A percentile compares a stretch with the other conserved stretches of the same genome.
These are phyloP conservation scores for Friedmanniomyces endolithicus DNA, from an alignment of 495 filamentous ascomycete species.

Conservation along the genomic window DNA sequence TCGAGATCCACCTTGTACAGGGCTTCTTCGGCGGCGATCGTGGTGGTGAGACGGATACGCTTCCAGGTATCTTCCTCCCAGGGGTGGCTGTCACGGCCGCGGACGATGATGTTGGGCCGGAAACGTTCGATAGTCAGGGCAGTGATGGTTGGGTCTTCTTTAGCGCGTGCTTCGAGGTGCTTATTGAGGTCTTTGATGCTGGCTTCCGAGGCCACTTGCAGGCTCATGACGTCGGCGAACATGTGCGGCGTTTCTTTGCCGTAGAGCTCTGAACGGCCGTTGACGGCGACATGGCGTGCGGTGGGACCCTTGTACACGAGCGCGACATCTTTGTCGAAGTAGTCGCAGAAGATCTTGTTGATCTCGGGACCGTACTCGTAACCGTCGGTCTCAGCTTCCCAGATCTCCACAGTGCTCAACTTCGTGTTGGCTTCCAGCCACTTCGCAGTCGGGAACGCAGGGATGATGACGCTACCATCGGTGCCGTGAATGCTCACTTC, in stretches of 20 bases:
- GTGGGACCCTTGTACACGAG: constrained; percentile 32
- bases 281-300: constrained; percentile 21
- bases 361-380: constrained; percentile 24
- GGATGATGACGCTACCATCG: constrained; percentile 21
- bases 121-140: constrained; percentile 35
- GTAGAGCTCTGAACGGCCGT: constrained; percentile 25
- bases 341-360: constrained; percentile 26
- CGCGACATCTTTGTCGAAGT: constrained; percentile 28
- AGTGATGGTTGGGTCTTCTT: constrained; percentile 11
- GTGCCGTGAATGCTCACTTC: constrained; percentile 20
- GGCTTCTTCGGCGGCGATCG: constrained; percentile 1
- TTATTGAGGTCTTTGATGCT: constrained; percentile 35
- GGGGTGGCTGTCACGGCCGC: constrained; percentile 22
- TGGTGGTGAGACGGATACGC: constrained; percentile 21
- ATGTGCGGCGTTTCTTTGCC: constrained; percentile 21
- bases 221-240: constrained; percentile 32
- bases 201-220: constrained; percentile 27
- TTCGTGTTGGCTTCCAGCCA: constrained; percentile 29
- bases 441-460: constrained; percentile 27
- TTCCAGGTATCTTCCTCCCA: constrained; percentile 36
- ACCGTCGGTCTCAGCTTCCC: constrained; percentile 27
- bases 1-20: constrained; percentile 31
- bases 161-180: constrained; percentile 17
- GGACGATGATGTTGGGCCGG: constrained; percentile 33
- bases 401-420: constrained; percentile 26